A percentile compares a stretch with the other conserved stretches of the same genome.
These are phyloP conservation scores for Hypoxylon sp. DNA, from an alignment of 2,329 filamentous ascomycete genomes.

Conservation along the genomic window DNA sequence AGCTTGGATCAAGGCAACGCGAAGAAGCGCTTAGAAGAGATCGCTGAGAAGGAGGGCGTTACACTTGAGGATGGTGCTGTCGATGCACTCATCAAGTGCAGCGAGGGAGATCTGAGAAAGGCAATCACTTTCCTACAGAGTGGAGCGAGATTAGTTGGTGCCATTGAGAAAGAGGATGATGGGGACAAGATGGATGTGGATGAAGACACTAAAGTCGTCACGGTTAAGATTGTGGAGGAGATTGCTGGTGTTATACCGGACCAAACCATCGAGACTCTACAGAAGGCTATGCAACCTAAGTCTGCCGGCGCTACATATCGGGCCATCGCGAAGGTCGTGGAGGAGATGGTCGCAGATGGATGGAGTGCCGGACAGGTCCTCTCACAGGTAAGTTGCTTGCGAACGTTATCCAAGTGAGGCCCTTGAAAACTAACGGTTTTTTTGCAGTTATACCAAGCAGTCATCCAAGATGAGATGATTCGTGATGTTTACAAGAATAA, in stretches of 20 bases:
- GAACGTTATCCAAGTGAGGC: slow-evolving; percentile 23
- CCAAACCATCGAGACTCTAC: slow-evolving; percentile 77
- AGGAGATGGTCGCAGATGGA: slow-evolving; percentile 93
- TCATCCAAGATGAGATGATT: slow-evolving; percentile 88
- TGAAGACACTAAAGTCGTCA: slow-evolving; percentile 73
- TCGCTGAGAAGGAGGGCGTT: slow-evolving; percentile 85
- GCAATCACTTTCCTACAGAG: slow-evolving; percentile 97
- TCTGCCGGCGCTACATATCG: slow-evolving; percentile 77
- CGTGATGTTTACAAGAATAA: slow-evolving; percentile 90
- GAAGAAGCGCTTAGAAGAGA: slow-evolving; percentile 82
- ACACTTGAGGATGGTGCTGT: slow-evolving; percentile 82
- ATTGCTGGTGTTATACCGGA: slow-evolving; percentile 95
- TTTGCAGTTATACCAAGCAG: slow-evolving; percentile 80
- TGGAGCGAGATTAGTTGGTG: slow-evolving; percentile 88
- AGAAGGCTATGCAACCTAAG: slow-evolving; percentile 82
- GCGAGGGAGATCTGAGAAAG: slow-evolving; percentile 94
- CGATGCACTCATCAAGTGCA: slow-evolving; percentile 86
- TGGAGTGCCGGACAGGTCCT: slow-evolving; percentile 96
- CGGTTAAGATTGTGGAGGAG: slow-evolving; percentile 87
- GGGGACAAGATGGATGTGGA: slow-evolving; percentile 73
- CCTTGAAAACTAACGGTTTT: slow-evolving; percentile 33
- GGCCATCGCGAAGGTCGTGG: slow-evolving; percentile 82
- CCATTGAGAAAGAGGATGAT: slow-evolving; percentile 64
- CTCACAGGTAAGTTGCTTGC: slow-evolving; percentile 72
- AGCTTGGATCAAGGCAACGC: slow-evolving; percentile 90